These are phyloP conservation scores for Cinnamomum micranthum DNA, from an alignment of 164 flowering plant genomes.

Conservation along the genomic window DNA sequence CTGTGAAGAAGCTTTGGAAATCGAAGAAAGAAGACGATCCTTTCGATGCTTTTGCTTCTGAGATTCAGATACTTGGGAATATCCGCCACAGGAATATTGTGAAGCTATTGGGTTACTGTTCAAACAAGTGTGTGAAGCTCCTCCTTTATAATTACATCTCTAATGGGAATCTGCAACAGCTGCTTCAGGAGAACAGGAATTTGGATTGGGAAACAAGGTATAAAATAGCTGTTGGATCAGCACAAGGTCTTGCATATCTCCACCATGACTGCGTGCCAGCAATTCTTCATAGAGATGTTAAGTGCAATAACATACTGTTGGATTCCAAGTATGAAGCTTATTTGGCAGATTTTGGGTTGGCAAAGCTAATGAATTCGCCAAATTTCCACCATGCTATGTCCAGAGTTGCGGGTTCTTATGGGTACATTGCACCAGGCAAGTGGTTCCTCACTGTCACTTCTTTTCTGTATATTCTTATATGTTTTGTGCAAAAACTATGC, in stretches of 20 bases:
- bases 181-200: slow-evolving; percentile 52
- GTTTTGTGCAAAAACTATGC: neutral
- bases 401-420: slow-evolving; percentile 79
- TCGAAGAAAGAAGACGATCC: slow-evolving; percentile 58
- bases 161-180: slow-evolving; percentile 68
- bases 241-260: slow-evolving; percentile 80
- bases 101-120: slow-evolving; percentile 70
- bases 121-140: slow-evolving; percentile 59
- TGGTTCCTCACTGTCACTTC: neutral
- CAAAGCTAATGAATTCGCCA: slow-evolving; percentile 66
- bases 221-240: slow-evolving; percentile 73
- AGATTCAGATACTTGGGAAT: slow-evolving; percentile 71
- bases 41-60: slow-evolving; percentile 62
- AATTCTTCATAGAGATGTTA: slow-evolving; percentile 76
- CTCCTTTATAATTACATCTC: slow-evolving; percentile 61
- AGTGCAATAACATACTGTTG: slow-evolving; percentile 76
- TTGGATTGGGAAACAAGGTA: slow-evolving; percentile 84
- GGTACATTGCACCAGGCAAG: slow-evolving; percentile 86
- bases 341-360: slow-evolving; percentile 77
- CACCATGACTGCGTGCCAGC: slow-evolving; percentile 82
- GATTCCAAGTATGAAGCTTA: slow-evolving; percentile 71
- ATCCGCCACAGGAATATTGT: slow-evolving; percentile 80
- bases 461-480: neutral
- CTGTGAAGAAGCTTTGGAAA: slow-evolving; percentile 94
- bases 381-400: slow-evolving; percentile 65